phyloP scores from a whole-genome alignment of 1,284 basidiomycete genomes.

The Stereum hirsutum region DNA sequence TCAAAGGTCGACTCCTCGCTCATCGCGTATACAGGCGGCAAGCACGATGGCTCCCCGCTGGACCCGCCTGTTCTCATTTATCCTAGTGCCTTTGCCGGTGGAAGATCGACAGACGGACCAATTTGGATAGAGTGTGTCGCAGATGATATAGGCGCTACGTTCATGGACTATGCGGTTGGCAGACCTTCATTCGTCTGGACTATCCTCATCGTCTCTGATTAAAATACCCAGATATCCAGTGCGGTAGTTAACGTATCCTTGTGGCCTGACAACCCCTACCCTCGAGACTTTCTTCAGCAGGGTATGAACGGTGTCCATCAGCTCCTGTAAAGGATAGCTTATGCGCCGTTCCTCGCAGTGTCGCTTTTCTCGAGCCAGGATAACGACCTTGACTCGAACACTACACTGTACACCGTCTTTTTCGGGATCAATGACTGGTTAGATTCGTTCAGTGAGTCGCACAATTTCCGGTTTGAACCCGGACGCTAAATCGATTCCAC shows the following conservation, averaged over 20 bases:
- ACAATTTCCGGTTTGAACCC: background rate
- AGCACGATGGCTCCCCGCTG: slow-evolving; percentile 21
- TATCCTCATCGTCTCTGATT: background rate
- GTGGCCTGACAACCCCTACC: slow-evolving; percentile 21
- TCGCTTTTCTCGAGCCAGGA: slow-evolving; percentile 21
- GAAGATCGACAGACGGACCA: slow-evolving; percentile 24
- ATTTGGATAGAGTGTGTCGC: slow-evolving; percentile 26
- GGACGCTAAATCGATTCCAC: background rate
- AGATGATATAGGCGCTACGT: slow-evolving; percentile 19
- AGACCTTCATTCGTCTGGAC: slow-evolving; percentile 9
- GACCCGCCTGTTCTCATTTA: slow-evolving; percentile 20
- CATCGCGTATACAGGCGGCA: no score
- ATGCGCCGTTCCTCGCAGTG: slow-evolving; percentile 10
- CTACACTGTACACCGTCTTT: slow-evolving; percentile 26
- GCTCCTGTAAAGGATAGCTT: background rate
- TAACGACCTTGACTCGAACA: slow-evolving; percentile 20
- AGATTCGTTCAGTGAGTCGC: slow-evolving; percentile 17
- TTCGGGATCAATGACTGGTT: slow-evolving; percentile 28
- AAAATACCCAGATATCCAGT: slow-evolving; percentile 24
- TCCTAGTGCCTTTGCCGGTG: slow-evolving; percentile 21
- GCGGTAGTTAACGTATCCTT: slow-evolving; percentile 12
- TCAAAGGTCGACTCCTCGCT: no score
- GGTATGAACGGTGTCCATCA: slow-evolving; percentile 13
- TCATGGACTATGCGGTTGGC: slow-evolving; percentile 34
- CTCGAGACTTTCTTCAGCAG: slow-evolving; percentile 25